Percentiles rank a stretch among this genome's conserved stretches.
phyloP scores from a whole-genome alignment of 768 basidiomycete species.

The Auricularia auricula-judae region DNA sequence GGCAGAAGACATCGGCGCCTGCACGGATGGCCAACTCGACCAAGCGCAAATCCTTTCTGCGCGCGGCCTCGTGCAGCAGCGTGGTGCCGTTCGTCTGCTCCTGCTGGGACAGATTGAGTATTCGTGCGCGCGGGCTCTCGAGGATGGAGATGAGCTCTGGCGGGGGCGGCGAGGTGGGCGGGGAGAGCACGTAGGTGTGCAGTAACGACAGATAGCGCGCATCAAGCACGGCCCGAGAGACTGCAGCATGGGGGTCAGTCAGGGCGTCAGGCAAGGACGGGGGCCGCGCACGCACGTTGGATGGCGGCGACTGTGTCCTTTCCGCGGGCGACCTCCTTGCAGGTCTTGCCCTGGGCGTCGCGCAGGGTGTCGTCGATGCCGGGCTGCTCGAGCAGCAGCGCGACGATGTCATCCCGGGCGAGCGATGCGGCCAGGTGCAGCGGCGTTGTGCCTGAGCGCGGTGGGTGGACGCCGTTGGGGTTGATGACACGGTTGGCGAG shows the following conservation, averaged over 20 bases:
- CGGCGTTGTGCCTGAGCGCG: conserved; percentile 59
- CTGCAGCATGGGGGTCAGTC: conserved; percentile 24
- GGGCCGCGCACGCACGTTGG: conserved; percentile 34
- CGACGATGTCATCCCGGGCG: conserved; percentile 61
- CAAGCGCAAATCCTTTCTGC: conserved; percentile 65
- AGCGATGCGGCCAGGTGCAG: conserved; percentile 66
- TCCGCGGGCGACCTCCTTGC: conserved; percentile 59
- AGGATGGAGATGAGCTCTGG: conserved; percentile 45
- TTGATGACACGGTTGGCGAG: conserved; percentile 67
- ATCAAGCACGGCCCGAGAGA: conserved; percentile 66
- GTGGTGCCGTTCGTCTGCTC: conserved; percentile 70
- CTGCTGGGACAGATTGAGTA: conserved; percentile 68
- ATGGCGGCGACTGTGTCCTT: conserved; percentile 58
- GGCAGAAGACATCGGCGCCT: conserved; percentile 81
- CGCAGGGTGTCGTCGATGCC: conserved; percentile 67
- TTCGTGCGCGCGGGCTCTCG: conserved; percentile 53
- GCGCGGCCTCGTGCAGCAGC: conserved; percentile 79
- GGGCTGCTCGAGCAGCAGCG: conserved; percentile 67
- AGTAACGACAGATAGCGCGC: conserved; percentile 66
- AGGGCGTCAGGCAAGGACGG: conserved; percentile 10
- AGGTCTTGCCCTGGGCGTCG: conserved; percentile 56
- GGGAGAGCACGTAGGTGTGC: conserved; percentile 61
- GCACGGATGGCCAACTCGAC: conserved; percentile 77
- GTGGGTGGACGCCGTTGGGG: conserved; percentile 67
- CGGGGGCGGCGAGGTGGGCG: conserved; percentile 21